A percentile compares a stretch with the other conserved stretches of the same genome.
Evolutionary conservation across 2,329 filamentous ascomycete species (phyloP).

Genomic region (Claviceps humidiphila): DNA sequence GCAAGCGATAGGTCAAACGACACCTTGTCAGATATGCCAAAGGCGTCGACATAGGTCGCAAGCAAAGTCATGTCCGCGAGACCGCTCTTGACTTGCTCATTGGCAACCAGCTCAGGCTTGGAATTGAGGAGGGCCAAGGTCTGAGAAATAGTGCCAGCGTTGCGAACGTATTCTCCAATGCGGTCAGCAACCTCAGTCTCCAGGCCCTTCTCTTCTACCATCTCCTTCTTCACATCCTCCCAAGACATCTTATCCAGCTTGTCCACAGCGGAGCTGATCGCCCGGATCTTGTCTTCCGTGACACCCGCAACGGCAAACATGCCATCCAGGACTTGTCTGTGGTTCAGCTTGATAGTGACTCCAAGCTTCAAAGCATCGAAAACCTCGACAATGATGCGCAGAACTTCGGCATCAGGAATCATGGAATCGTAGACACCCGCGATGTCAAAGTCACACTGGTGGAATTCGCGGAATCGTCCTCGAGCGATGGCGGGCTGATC

Average conservation of each 20-base stretch:
- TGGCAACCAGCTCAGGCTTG: slow-evolving; percentile 55
- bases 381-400: slow-evolving; percentile 73
- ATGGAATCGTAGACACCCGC: slow-evolving; percentile 79
- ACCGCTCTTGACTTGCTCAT: slow-evolving; percentile 65
- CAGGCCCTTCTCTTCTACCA: slow-evolving; percentile 75
- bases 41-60: slow-evolving; percentile 70
- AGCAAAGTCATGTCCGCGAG: slow-evolving; percentile 69
- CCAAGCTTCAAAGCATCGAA: slow-evolving; percentile 63
- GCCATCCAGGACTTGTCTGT: slow-evolving; percentile 86
- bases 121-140: slow-evolving; percentile 56
- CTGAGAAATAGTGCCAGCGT: slow-evolving; percentile 56
- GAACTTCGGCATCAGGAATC: slow-evolving; percentile 82
- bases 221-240: slow-evolving; percentile 81
- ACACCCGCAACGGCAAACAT: slow-evolving; percentile 88
- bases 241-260: slow-evolving; percentile 91
- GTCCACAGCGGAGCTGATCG: slow-evolving; percentile 86
- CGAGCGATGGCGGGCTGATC: slow-evolving; percentile 58
- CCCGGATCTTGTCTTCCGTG: slow-evolving; percentile 70
- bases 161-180: slow-evolving; percentile 73
- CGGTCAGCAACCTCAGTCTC: slow-evolving; percentile 65
- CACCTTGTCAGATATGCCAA: slow-evolving; percentile 57
- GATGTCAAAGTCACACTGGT: slow-evolving; percentile 95
- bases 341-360: slow-evolving; percentile 87
- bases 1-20: slow-evolving; percentile 87
- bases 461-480: slow-evolving; percentile 90